Base-by-base conservation (phyloP, 352 stramenopile genomes). In the Phytophthora citricola region DNA sequence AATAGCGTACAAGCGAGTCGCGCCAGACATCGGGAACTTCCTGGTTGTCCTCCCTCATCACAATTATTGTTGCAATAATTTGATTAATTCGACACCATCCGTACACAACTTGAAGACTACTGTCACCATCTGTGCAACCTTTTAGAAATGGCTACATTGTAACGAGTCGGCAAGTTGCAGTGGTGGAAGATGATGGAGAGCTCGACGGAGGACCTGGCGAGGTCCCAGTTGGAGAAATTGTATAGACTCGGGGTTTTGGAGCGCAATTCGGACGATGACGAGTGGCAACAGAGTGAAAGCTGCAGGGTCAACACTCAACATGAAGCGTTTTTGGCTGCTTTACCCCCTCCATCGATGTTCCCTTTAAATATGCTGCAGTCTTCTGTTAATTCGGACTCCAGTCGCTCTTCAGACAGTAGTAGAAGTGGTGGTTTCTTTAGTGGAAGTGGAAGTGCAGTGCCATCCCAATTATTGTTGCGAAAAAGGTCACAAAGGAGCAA, bases 1-100 rank as follows among this genome's bases (percentile, higher is more conserved):
- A 45, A 70, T 96, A 95, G 22, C 91, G 84, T 64, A 97, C 66
- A n/a, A 90, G 75, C 49, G 88, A 92, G 66, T 97, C 88, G 20
- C 91, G 77, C 70, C 87, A 95, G 20, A 97, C 76, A 58, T 97
- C 91, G 20, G 24, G 14, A 10, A 27, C 55, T 56, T 50, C 41
- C 31, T 20, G n/a, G n/a, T 29, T 9, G 8, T 14, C 31, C 31
- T 15, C 31, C 31, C 14, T 14, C 31, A 36, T 36, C 31, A 36
- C 31, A 36, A 14, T 36, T 36, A 36, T 36, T 36, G 31, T 36
- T 36, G 48, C 31, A 14, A 20, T 50, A 52, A 38, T 26, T 58
- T n/a, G 58, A 53, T 27, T 39, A 51, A 29, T 48, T n/a, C 39
- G 15, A n/a, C 39, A 45, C 39, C 4, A 45, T 45, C 39, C 5